These are phyloP conservation scores for Pseudocercospora vitis DNA, from an alignment of 2,329 filamentous ascomycete genomes.

Conservation along the genomic window DNA sequence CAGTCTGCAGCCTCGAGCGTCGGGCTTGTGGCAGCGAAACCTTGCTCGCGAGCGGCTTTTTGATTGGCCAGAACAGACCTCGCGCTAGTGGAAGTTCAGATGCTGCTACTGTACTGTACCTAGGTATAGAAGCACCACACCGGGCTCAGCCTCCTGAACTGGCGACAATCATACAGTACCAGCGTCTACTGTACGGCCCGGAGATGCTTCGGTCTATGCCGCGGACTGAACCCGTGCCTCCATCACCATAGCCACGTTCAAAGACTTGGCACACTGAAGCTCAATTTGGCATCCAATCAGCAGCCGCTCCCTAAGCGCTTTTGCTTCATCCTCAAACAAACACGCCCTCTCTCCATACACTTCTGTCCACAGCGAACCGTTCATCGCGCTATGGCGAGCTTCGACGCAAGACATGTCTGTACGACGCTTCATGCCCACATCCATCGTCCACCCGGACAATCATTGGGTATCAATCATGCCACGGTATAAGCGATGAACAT, in stretches of 20 bases:
- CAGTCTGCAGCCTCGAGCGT: conserved; percentile 1
- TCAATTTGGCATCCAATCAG: conserved; percentile 2
- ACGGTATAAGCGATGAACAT: conserved; percentile 6
- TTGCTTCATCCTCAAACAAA: background rate
- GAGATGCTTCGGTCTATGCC: no score
- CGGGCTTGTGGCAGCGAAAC: background rate
- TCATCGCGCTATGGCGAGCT: background rate
- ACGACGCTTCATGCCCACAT: background rate
- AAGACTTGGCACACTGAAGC: no score
- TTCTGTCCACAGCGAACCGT: conserved; percentile 11
- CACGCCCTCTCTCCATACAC: background rate
- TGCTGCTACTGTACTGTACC: no score
- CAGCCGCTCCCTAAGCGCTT: background rate
- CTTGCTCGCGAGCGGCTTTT: background rate
- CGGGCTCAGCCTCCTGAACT: no score
- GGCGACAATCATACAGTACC: no score
- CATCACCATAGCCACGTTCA: no score
- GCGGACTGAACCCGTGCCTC: no score
- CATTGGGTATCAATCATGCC: conserved; percentile 9
- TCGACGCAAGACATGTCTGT: background rate
- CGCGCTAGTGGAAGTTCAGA: background rate
- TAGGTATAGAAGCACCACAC: no score
- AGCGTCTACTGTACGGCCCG: no score
- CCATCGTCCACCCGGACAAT: background rate
- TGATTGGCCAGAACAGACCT: background rate